Percentiles rank a stretch among this genome's conserved stretches.
Evolutionary conservation across 2,329 filamentous ascomycete species (phyloP).

Genomic region (Leptographium flavum): DNA sequence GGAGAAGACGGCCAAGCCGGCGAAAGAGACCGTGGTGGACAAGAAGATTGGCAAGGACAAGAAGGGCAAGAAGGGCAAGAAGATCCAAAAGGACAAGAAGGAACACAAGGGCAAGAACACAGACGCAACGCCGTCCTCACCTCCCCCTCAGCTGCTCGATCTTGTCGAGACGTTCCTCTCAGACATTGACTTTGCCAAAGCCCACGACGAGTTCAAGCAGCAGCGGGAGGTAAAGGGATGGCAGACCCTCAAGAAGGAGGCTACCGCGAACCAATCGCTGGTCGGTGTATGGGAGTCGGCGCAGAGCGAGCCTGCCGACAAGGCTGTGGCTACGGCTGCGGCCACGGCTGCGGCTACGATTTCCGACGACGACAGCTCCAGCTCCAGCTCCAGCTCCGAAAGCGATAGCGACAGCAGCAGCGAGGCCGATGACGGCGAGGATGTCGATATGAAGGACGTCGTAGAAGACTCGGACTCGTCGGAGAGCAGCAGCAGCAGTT

Average conservation of each 20-base stretch:
- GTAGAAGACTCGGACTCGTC: slow-evolving; percentile 15
- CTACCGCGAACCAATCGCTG: slow-evolving; percentile 22
- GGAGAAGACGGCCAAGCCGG: slow-evolving; percentile 10
- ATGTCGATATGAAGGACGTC: slow-evolving; percentile 34
- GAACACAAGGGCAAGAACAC: slow-evolving; percentile 9
- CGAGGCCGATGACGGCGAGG: slow-evolving; percentile 9
- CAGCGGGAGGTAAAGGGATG: slow-evolving; percentile 42
- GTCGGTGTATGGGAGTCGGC: slow-evolving; percentile 36
- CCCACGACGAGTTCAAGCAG: slow-evolving; percentile 47
- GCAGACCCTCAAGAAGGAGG: slow-evolving; percentile 15
- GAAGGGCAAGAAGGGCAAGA: slow-evolving; percentile 8
- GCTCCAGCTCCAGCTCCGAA: too few species aligned
- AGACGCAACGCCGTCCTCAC: slow-evolving; percentile 12
- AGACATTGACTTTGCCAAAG: slow-evolving; percentile 47
- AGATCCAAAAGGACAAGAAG: slow-evolving; percentile 8
- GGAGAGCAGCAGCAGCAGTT: slow-evolving; percentile 17
- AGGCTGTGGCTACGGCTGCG: slow-evolving; percentile 4
- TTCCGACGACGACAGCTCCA: neutral
- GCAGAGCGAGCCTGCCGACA: slow-evolving; percentile 21
- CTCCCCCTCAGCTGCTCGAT: slow-evolving; percentile 48
- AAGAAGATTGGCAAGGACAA: slow-evolving; percentile 4
- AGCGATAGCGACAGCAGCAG: slow-evolving; percentile 20
- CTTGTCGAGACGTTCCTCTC: slow-evolving; percentile 53
- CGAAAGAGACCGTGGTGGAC: slow-evolving; percentile 9
- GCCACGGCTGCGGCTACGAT: neutral